Evolutionary conservation across 768 basidiomycete genomes (phyloP).

Genomic region (Roridomyces roridus): DNA sequence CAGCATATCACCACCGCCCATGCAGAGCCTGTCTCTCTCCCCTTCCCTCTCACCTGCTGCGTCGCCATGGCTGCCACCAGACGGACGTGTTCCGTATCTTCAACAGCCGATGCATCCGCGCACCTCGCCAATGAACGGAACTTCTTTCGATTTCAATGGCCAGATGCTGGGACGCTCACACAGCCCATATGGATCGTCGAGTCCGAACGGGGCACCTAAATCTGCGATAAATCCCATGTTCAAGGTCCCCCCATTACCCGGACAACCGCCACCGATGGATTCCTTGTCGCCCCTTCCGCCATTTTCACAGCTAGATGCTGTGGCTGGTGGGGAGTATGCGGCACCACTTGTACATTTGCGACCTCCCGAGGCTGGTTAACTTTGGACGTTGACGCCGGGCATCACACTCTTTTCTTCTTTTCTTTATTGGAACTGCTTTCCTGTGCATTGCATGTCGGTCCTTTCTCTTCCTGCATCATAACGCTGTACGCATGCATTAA

Average conservation of each 20-base stretch:
- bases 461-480: conserved; percentile 29
- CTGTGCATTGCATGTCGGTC: conserved; percentile 19
- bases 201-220: conserved; percentile 65
- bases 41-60: conserved; percentile 60
- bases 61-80: conserved; percentile 41
- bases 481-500: conserved; percentile 23
- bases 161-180: conserved; percentile 38
- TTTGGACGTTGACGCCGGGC: conserved; percentile 21
- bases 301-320: conserved; percentile 82
- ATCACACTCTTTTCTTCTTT: conserved; percentile 30
- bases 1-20: conserved; percentile 76
- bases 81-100: conserved; percentile 35
- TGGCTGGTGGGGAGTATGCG: conserved; percentile 77
- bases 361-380: conserved; percentile 53
- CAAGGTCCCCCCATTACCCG: conserved; percentile 74
- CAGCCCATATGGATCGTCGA: conserved; percentile 62
- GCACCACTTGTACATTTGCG: conserved; percentile 79
- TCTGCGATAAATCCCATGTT: conserved; percentile 86
- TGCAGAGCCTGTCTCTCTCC: conserved; percentile 76
- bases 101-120: conserved; percentile 39
- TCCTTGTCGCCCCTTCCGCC: conserved; percentile 68
- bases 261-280: conserved; percentile 43
- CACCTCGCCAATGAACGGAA: conserved; percentile 42
- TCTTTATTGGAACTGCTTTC: conserved; percentile 11
- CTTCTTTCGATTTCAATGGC: conserved; percentile 60